Evolutionary conservation across 306 rosid species (phyloP), one percentile per base, ranked within the genome.

Genomic region (Senna siamea): DNA sequence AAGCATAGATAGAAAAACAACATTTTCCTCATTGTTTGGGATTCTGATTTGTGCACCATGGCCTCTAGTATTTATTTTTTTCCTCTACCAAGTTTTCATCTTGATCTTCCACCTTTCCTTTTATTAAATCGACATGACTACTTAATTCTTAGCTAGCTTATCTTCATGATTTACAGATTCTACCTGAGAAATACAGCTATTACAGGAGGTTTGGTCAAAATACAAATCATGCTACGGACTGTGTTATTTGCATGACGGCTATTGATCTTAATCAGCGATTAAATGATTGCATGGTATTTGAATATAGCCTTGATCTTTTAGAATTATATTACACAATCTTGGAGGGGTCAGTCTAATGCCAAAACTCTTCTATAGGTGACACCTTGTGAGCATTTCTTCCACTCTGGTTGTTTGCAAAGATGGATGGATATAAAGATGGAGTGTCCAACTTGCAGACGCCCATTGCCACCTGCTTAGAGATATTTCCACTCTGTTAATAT

Each of bases 371-470:
- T 26, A 40, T 89, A 93, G 98, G 97, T 91, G 63, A 91, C 98
- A 37, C 98, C 98, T 20, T 93, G 98, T 70, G 98, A 93, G 74
- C 98, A 93, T 88, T 89, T 91, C 83, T 93, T 93, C 84, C 98
- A 93, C 76, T 86, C 91, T 9, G 92, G 91, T 65, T 93, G 98
- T 76, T 84, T 93, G 76, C 98, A 93, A 85, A 89, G 97, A 85
- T 93, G 98, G 98, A 93, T 93, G 98, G 97, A 93, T 81, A 82
- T 93, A 73, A 93, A 93, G 87, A 91, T 93, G 98, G 98, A 91
- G 84, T 93, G 98, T 81, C 98, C 98, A 26, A 93, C 98, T 53
- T 93, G 98, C 77, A 94, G 98, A 75, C 93, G 97, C 72, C 60
- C 86, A 9, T 78, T 93, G 58, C 98, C 98, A 1, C 89, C 97